Percentiles rank a stretch among this genome's conserved stretches.
Evolutionary conservation across 2,329 filamentous ascomycete genomes (phyloP).

Genomic region (Aspergillus quadricinctus): DNA sequence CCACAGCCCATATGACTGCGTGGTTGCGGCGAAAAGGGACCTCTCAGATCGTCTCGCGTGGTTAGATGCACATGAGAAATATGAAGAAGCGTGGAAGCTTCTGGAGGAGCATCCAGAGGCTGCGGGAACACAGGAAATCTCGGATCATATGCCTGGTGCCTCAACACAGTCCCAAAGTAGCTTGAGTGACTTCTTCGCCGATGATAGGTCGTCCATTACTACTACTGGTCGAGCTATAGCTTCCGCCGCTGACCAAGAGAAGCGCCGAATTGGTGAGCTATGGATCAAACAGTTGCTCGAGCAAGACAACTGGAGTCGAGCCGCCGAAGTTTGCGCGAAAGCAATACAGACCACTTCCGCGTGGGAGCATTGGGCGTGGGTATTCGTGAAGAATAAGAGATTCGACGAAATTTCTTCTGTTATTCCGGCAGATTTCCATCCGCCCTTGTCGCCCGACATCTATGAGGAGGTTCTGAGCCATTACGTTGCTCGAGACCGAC

Average conservation of each 20-base stretch:
- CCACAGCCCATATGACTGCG: slow-evolving; percentile 92
- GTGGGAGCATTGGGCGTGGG: slow-evolving; percentile 97
- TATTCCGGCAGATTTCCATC: slow-evolving; percentile 74
- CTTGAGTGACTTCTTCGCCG: slow-evolving; percentile 65
- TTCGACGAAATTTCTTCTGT: slow-evolving; percentile 86
- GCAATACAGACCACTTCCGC: slow-evolving; percentile 73
- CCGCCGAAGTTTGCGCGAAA: slow-evolving; percentile 75
- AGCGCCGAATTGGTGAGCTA: slow-evolving; percentile 82
- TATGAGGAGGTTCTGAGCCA: slow-evolving; percentile 88
- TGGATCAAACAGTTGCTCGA: slow-evolving; percentile 87
- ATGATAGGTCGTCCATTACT: slow-evolving; percentile 63
- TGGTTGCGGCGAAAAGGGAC: slow-evolving; percentile 85
- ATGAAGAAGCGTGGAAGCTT: slow-evolving; percentile 82
- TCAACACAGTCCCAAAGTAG: slow-evolving; percentile 39
- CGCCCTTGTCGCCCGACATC: slow-evolving; percentile 72
- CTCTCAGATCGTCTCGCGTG: slow-evolving; percentile 79
- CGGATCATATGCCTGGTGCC: slow-evolving; percentile 29
- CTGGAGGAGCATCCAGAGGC: slow-evolving; percentile 82
- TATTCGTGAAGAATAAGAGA: slow-evolving; percentile 77
- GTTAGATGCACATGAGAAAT: slow-evolving; percentile 76
- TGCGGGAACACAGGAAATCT: slow-evolving; percentile 38
- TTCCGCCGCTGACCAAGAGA: slow-evolving; percentile 76
- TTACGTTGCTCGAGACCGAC: slow-evolving; percentile 75
- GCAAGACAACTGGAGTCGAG: slow-evolving; percentile 67
- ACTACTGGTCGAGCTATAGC: slow-evolving; percentile 56